Evolutionary conservation across 768 basidiomycete genomes (phyloP).

Genomic region (Arthromyces matolae): DNA sequence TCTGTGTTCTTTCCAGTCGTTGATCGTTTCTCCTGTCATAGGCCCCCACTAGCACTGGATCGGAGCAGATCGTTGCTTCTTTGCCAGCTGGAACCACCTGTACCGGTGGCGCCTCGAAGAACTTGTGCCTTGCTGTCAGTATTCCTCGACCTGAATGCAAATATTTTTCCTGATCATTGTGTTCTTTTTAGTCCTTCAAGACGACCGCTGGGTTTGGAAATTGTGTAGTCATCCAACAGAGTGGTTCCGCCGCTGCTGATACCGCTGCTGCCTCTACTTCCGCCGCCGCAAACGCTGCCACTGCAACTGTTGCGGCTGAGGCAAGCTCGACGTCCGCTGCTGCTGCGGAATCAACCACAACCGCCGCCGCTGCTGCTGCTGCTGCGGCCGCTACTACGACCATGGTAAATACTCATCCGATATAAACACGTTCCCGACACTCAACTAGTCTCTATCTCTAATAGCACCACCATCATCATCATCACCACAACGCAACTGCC

Average conservation of each 20-base stretch:
- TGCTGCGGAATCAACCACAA: neutral
- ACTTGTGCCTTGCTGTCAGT: constrained; percentile 48
- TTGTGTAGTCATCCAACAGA: constrained; percentile 47
- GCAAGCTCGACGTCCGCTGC: constrained; percentile 15
- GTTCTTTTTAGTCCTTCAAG: constrained; percentile 35
- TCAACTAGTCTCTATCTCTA: neutral
- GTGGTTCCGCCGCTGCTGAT: constrained; percentile 12
- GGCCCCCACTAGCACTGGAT: constrained; percentile 35
- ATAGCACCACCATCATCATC: neutral
- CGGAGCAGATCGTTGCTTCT: constrained; percentile 38
- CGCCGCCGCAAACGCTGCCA: constrained; percentile 4
- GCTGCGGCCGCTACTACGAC: constrained; percentile 6
- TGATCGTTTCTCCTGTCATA: constrained; percentile 15
- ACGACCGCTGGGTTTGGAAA: constrained; percentile 52
- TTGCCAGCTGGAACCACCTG: constrained; percentile 50
- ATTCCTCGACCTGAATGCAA: too few species aligned
- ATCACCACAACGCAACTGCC: neutral
- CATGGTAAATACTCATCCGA: neutral
- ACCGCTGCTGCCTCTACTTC: constrained; percentile 11
- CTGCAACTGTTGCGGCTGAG: constrained; percentile 11
- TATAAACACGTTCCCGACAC: neutral
- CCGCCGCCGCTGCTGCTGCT: constrained; percentile 1
- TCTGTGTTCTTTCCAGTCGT: neutral
- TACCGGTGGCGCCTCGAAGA: constrained; percentile 40
- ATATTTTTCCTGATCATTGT: too few species aligned